These are phyloP conservation scores for Rhodofomes roseus DNA, from an alignment of 1,284 basidiomycete genomes.

Conservation along the genomic window DNA sequence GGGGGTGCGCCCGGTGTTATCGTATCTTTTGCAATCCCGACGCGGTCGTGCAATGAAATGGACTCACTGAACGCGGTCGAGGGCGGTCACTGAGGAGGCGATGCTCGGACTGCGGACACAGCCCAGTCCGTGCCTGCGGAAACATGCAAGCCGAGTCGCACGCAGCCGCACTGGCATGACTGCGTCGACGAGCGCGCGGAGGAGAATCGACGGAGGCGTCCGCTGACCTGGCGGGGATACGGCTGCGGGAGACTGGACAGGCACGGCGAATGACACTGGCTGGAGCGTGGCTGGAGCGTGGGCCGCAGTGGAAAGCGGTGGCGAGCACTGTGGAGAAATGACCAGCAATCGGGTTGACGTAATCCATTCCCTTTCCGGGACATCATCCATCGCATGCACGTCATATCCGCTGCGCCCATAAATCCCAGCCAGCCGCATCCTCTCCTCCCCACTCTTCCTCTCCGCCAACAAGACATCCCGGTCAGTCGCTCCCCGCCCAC, in stretches of 20 bases:
- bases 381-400: neutral
- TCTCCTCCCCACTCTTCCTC: neutral
- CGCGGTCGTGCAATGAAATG: neutral
- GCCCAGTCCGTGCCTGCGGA: too few species aligned
- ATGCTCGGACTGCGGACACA: neutral
- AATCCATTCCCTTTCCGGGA: neutral
- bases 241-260: neutral
- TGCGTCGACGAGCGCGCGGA: neutral
- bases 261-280: neutral
- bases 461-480: conserved; percentile 2
- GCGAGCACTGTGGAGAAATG: neutral
- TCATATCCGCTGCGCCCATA: neutral
- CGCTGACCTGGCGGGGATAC: neutral
- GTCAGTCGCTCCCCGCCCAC: neutral
- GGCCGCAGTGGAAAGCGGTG: neutral
- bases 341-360: neutral
- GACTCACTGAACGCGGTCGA: neutral
- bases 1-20: neutral
- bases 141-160: too few species aligned
- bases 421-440: neutral
- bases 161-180: too few species aligned
- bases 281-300: neutral
- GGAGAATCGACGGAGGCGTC: too few species aligned
- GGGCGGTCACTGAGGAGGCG: neutral
- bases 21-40: neutral